Evolutionary conservation across 1,284 basidiomycete species (phyloP), one percentile per base, ranked within the genome.

Genomic region (Irpex lacteus): DNA sequence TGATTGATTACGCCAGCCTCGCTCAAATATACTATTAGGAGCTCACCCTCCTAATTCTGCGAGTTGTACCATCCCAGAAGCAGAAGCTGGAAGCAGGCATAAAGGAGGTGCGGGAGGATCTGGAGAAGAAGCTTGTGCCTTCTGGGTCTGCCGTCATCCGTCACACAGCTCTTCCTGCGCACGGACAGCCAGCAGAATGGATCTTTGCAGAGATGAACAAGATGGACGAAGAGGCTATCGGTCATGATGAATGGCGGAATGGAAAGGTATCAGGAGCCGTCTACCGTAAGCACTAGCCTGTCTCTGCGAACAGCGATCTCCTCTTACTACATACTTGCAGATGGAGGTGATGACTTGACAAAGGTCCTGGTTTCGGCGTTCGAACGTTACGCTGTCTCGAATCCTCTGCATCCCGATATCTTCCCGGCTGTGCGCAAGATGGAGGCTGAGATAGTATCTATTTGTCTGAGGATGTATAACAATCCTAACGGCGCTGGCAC

Each of bases 381-480:
- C 69, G 80, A 85, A 67, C 83, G 85, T 18, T 94, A 93, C 68
- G 86, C 85, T 56, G 84, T 92, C 62, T 90, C 93, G 34, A 98
- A 98, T 72, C 96, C 97, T 1, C 82, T 98, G 2, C 97, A 98
- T 72, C 96, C 97, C 0, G 96, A 98, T 67, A 90, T 98, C 40
- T 98, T 99, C 80, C 96, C 97, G 0, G 91, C 93, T 0, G 81
- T 98, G 4, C 85, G 97, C 60, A 96, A 98, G 79, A 99, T 99
- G 97, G 97, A 99, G 74, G 92, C 96, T 6, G 96, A 98, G 74
- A 87, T 98, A 55, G 95, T 99, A 53, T 82, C 92, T n/a, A 98
- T 98, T 92, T 93, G 92, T 68, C 82, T 98, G 56, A 84, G 86
- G 64, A 83, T 97, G 80, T 98, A 92, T 80, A 91, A 95, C 73